phyloP scores from a whole-genome alignment of 2,329 filamentous ascomycete species.

The Rugonectria rugulosa region DNA sequence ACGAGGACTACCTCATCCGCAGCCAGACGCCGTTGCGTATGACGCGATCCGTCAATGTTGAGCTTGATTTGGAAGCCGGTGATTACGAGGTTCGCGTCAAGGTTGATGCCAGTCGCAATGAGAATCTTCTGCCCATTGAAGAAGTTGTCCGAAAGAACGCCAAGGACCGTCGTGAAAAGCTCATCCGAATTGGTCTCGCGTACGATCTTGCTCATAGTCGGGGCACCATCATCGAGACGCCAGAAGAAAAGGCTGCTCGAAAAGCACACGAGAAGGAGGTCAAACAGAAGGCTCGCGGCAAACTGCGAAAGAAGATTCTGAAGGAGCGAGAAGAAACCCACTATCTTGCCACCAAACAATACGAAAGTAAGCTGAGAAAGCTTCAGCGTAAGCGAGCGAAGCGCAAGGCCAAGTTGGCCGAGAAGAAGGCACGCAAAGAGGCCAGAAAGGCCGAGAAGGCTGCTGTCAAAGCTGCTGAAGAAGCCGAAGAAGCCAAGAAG shows the following conservation, averaged over 20 bases:
- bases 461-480: constrained; percentile 6
- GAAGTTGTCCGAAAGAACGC: constrained; percentile 73
- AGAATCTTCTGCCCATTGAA: constrained; percentile 62
- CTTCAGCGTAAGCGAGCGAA: constrained; percentile 76
- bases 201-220: constrained; percentile 77
- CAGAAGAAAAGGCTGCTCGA: constrained; percentile 56
- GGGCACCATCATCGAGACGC: constrained; percentile 58
- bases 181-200: constrained; percentile 72
- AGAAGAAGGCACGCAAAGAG: constrained; percentile 40
- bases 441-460: constrained; percentile 29
- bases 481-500: constrained; percentile 19
- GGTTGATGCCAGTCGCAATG: constrained; percentile 70
- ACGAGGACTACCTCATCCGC: constrained; percentile 63
- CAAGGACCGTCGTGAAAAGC: constrained; percentile 71
- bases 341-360: constrained; percentile 48
- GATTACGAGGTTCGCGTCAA: constrained; percentile 80
- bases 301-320: constrained; percentile 51
- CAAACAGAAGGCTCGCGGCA: constrained; percentile 47
- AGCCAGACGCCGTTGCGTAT: constrained; percentile 65
- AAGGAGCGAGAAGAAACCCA: constrained; percentile 48
- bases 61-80: constrained; percentile 77
- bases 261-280: constrained; percentile 54
- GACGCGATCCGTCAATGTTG: constrained; percentile 78
- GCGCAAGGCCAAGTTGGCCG: constrained; percentile 77
- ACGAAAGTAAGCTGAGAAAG: constrained; percentile 41